Base-by-base conservation (phyloP, 1,284 basidiomycete genomes). In the Ceratobasidium sp. region DNA sequence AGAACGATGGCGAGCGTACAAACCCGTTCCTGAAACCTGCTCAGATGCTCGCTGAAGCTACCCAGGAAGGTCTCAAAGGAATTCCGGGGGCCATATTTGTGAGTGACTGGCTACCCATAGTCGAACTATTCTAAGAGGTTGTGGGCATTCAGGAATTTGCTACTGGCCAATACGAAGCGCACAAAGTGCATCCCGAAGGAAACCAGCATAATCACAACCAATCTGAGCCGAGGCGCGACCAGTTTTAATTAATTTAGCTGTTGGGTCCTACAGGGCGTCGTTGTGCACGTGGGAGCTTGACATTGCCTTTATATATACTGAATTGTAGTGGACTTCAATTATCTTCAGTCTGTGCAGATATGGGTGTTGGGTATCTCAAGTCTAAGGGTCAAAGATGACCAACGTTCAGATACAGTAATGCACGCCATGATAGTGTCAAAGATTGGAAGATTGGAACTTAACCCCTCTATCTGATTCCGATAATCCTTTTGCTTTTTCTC, bases 121-220 rank as follows among this genome's bases (percentile, higher is more conserved):
- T 27, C 15, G 17, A 50, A 50, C 25, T 15, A 47, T 47, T 22
- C 22, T n/a, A 7, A n/a, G n/a, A 50, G 3, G 6, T 50, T 50
- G 22, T 50, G n/a, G n/a, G n/a, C n/a, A n/a, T n/a, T n/a, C 29
- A 65, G 62, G 62, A 65, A 34, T 65, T 65, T 54, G 62, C 62
- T 8, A 54, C 62, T 32, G 62, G 27, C 1, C 62, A 65, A 38
- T 65, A 65, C 17, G 62, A 65, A 25, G 62, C 62, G 34, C 62
- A 54, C 35, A 65, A 65, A 32, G 32, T 25, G 45, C 58, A 52
- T 20, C 31, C 45, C 10, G 58, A 27, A 32, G 58, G 45, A 29
- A 38, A 50, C 20, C 62, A 35, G n/a, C 27, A 20, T 29, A 25
- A 22, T 10, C 50, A 65, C 13, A 34, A 29, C 15, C 62, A 43